A percentile compares a stretch with the other conserved stretches of the same genome.
Conservation (phyloP, 352 stramenopile genomes). For the Globisporangium echinulatum region DNA sequence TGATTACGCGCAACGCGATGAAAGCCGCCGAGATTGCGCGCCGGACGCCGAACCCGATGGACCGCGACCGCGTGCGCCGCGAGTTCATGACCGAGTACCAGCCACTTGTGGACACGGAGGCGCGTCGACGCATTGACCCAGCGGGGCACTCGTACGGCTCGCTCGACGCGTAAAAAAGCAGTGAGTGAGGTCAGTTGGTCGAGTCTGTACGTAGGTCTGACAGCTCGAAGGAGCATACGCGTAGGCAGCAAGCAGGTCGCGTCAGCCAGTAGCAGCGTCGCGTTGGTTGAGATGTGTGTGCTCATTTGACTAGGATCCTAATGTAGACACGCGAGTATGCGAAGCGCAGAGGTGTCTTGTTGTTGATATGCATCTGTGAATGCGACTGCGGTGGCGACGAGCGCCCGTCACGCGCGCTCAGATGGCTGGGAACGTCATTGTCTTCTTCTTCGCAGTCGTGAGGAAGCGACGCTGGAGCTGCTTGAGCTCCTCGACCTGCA, state of each 20-base stretch:
- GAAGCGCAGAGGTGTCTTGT: background rate
- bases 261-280: no score
- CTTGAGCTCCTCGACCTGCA: conserved; percentile 70
- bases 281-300: no score
- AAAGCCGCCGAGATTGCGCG: conserved; percentile 77
- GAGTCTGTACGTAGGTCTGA: no score
- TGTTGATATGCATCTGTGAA: background rate
- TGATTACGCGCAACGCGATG: conserved; percentile 80
- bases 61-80: conserved; percentile 73
- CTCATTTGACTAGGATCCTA: no score
- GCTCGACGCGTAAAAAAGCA: conserved; percentile 42
- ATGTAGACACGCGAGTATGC: no score
- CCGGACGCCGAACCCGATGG: conserved; percentile 69
- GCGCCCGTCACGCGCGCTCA: conserved; percentile 2
- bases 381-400: no score
- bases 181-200: no score
- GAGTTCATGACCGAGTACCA: conserved; percentile 88
- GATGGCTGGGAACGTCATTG: conserved; percentile 52
- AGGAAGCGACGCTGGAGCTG: conserved; percentile 58
- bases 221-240: no score
- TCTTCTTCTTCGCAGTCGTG: conserved; percentile 70
- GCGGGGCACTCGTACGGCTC: conserved; percentile 77
- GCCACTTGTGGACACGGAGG: conserved; percentile 49
- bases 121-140: conserved; percentile 59
- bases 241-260: no score